These are phyloP conservation scores for Hippophae gyantsensis DNA, from an alignment of 306 rosid species.

Conservation along the genomic window DNA sequence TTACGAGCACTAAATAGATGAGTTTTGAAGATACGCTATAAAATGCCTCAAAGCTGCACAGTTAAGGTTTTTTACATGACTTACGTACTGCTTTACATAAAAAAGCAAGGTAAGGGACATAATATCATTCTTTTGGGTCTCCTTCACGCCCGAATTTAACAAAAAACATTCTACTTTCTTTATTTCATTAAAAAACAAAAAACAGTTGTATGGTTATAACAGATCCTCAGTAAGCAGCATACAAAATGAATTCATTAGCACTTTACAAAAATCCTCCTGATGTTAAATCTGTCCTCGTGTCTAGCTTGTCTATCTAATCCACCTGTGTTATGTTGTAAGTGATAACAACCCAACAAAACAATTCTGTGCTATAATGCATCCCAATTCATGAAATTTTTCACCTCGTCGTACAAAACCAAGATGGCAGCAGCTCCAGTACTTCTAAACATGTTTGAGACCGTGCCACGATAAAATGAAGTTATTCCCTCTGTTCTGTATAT, in stretches of 20 bases:
- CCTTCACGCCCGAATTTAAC: too few species aligned
- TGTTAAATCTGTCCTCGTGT: conserved; percentile 18
- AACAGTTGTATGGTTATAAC: not conserved
- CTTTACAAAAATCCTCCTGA: conserved; percentile 8
- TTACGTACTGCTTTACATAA: too few species aligned
- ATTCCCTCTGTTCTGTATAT: conserved; percentile 64
- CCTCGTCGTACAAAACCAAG: conserved; percentile 85
- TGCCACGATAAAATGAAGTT: conserved; percentile 80
- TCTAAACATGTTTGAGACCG: conserved; percentile 74
- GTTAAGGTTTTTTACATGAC: too few species aligned
- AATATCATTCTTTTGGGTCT: too few species aligned
- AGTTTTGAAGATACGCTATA: too few species aligned
- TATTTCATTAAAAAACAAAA: too few species aligned
- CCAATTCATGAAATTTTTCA: conserved; percentile 76
- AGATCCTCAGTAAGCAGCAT: conserved; percentile 17
- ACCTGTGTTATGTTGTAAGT: conserved; percentile 12
- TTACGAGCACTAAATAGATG: too few species aligned
- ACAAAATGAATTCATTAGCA: conserved; percentile 8
- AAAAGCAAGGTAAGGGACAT: too few species aligned
- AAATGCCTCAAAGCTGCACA: too few species aligned
- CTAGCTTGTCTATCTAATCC: conserved; percentile 16
- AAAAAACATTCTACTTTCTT: too few species aligned
- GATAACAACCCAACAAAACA: conserved; percentile 7
- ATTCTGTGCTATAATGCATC: conserved; percentile 34
- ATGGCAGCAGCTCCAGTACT: conserved; percentile 91